Evolutionary conservation across 495 filamentous ascomycete species (phyloP).

Genomic region (Staphylotrichum tortipilum): DNA sequence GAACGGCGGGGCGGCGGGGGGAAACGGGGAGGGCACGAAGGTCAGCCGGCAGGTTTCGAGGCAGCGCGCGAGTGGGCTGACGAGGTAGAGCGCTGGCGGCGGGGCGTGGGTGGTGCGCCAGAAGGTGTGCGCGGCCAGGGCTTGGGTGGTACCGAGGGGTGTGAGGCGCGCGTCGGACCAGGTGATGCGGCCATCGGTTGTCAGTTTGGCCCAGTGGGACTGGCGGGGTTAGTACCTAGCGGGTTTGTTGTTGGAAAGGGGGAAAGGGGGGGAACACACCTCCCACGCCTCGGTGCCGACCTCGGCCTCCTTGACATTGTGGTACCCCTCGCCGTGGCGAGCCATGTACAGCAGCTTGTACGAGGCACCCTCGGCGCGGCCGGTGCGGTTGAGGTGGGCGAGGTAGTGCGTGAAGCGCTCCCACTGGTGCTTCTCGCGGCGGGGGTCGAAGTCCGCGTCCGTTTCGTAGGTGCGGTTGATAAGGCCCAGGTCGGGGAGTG

Average conservation of each 20-base stretch:
- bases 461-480: slow-evolving; percentile 23
- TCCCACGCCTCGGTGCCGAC: slow-evolving; percentile 28
- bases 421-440: slow-evolving; percentile 20
- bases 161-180: slow-evolving; percentile 71
- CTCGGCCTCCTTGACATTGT: slow-evolving; percentile 30
- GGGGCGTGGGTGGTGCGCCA: slow-evolving; percentile 56
- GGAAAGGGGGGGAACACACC: slow-evolving; percentile 10
- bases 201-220: slow-evolving; percentile 58
- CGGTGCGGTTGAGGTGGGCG: slow-evolving; percentile 16
- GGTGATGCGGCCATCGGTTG: slow-evolving; percentile 55
- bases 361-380: slow-evolving; percentile 4
- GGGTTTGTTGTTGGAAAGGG: no score
- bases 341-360: slow-evolving; percentile 30
- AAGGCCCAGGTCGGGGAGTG: slow-evolving; percentile 23
- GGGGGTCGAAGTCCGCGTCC: slow-evolving; percentile 16
- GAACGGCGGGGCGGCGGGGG: slow-evolving; percentile 39
- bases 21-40: slow-evolving; percentile 40
- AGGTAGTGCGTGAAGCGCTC: slow-evolving; percentile 25
- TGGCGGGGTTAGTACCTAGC: no score
- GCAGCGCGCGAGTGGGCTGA: slow-evolving; percentile 60
- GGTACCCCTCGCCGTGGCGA: slow-evolving; percentile 31
- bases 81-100: slow-evolving; percentile 56
- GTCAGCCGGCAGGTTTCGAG: slow-evolving; percentile 55
- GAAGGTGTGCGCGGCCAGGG: slow-evolving; percentile 51
- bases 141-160: slow-evolving; percentile 50